phyloP scores from a whole-genome alignment of 164 flowering plant genomes.

The Tinospora cordifolia region DNA sequence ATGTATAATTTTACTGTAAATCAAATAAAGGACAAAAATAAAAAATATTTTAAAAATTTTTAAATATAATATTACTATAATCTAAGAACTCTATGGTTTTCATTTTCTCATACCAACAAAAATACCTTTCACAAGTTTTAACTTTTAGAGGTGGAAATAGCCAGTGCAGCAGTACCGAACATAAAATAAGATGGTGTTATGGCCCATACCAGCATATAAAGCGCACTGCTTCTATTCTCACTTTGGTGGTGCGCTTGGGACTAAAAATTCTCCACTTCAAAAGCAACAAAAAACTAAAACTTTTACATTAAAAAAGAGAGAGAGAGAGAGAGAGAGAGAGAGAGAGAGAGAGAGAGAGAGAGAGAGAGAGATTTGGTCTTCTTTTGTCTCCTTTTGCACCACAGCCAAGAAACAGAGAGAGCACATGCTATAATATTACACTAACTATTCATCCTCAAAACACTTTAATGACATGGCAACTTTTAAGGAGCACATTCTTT shows the following conservation, averaged over 20 bases:
- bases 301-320: too few species aligned
- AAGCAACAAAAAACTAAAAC: too few species aligned
- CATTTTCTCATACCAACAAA: too few species aligned
- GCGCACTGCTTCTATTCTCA: neutral
- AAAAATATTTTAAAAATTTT: too few species aligned
- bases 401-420: neutral
- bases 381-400: slow-evolving; percentile 11
- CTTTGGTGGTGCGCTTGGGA: neutral
- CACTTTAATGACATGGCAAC: neutral
- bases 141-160: neutral
- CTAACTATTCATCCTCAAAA: neutral
- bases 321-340: too few species aligned
- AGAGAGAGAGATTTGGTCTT: neutral
- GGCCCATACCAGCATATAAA: neutral
- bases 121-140: neutral
- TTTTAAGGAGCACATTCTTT: slow-evolving; percentile 1
- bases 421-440: neutral
- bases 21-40: too few species aligned
- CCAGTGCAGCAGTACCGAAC: neutral
- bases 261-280: too few species aligned
- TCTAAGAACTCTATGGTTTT: too few species aligned
- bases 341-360: too few species aligned
- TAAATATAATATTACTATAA: too few species aligned
- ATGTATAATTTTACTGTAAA: too few species aligned
- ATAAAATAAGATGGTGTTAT: neutral